Conservation (phyloP, 495 filamentous ascomycete species). For the Hypoxylon lienhwacheense region DNA sequence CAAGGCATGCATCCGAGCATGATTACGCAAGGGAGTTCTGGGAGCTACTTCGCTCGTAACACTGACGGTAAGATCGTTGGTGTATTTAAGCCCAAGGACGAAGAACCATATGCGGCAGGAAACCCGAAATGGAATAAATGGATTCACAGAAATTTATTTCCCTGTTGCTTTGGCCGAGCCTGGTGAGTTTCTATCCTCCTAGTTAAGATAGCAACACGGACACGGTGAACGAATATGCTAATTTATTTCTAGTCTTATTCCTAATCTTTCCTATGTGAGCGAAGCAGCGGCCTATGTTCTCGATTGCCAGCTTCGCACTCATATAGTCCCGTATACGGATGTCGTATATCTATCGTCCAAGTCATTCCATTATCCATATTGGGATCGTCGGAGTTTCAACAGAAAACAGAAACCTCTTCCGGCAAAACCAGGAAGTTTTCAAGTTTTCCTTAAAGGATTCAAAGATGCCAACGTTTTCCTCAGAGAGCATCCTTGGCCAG, state of each 20-base stretch:
- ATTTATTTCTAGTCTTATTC: conserved; percentile 67
- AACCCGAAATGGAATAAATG: conserved; percentile 97
- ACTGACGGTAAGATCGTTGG: conserved; percentile 90
- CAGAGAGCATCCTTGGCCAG: conserved; percentile 96
- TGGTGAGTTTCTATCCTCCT: conserved; percentile 55
- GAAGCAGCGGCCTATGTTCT: conserved; percentile 96
- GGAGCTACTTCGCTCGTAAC: conserved; percentile 96
- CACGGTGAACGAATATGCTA: conserved; percentile 1
- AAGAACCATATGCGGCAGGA: conserved; percentile 91
- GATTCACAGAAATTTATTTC: conserved; percentile 92
- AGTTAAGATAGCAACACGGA: background rate
- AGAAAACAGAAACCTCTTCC: conserved; percentile 86
- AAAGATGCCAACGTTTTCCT: conserved; percentile 96
- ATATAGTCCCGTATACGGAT: conserved; percentile 94
- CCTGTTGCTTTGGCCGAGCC: conserved; percentile 93
- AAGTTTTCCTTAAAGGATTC: conserved; percentile 94
- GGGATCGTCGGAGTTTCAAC: conserved; percentile 87
- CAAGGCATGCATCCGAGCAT: conserved; percentile 90
- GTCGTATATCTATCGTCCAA: conserved; percentile 93
- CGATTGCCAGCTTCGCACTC: conserved; percentile 84
- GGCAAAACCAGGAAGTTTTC: conserved; percentile 91
- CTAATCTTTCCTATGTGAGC: conserved; percentile 98
- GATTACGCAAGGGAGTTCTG: conserved; percentile 95
- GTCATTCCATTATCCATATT: conserved; percentile 97
- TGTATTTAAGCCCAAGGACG: conserved; percentile 99